Evolutionary conservation across 2,329 filamentous ascomycete species (phyloP), one percentile per base, ranked within the genome.

Genomic region (Aspergillus hiratsukae): DNA sequence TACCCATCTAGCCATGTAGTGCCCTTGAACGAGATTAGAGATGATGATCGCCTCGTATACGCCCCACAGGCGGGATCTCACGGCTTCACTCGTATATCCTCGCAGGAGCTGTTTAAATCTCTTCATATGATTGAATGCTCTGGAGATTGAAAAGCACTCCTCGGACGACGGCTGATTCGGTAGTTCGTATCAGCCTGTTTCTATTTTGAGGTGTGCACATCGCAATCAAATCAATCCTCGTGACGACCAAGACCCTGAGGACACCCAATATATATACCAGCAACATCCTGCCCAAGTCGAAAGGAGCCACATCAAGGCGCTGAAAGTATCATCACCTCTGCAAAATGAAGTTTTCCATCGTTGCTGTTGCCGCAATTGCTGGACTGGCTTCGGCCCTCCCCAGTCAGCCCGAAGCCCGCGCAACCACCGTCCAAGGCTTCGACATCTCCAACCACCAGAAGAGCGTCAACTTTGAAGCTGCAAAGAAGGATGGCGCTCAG

Each of bases 361-460:
- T 46, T 27, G 14, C 51, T 3, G 23, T 51, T 17, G 49, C 49
- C 11, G 7, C 51, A 2, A 11, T 51, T 29, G 40, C 50, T 25
- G 19, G 55, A 23, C 19, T 54, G 52, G 49, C 56, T 46, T 46
- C 43, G 43, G 43, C 43, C 17, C 51, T 49, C 21, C 35, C 51
- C n/a, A 31, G 19, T 4, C 37, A 37, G 14, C 21, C 54, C 14
- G 53, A 37, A 10, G 48, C 46, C 19, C 40, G 40, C 6, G 48
- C 56, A 4, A 41, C 45, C 14, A 55, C 50, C 3, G 43, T 59
- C 35, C 57, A 57, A 14, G 57, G 57, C 4, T 59, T 59, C 25
- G 57, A 59, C 49, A 57, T 59, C 48, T 59, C 57, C n/a, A 54
- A 57, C 49, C 52, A 59, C 37, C 57, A 59, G 27, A 23, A n/a